These are phyloP conservation scores for Rhizopogon vesiculosus DNA, from an alignment of 768 basidiomycete genomes.

Conservation along the genomic window DNA sequence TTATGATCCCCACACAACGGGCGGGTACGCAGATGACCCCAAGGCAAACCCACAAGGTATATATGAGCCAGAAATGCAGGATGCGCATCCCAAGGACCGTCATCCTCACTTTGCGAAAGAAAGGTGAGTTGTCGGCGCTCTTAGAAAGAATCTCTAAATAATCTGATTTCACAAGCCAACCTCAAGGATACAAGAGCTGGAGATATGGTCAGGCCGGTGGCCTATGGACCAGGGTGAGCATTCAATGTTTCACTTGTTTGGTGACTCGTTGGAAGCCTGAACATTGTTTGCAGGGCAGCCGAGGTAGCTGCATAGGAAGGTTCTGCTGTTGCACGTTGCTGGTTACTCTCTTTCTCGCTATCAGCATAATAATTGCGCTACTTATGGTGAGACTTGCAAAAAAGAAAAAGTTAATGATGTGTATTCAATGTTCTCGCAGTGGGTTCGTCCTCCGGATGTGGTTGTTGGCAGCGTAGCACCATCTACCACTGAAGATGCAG, in stretches of 20 bases:
- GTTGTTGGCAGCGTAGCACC: conserved; percentile 44
- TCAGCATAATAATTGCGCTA: conserved; percentile 62
- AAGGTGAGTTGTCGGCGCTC: not conserved
- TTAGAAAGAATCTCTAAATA: conserved; percentile 1
- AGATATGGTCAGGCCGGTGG: conserved; percentile 55
- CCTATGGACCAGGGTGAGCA: conserved; percentile 61
- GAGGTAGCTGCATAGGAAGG: conserved; percentile 56
- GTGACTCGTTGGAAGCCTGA: not conserved
- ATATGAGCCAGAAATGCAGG: conserved; percentile 17
- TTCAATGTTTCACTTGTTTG: not conserved
- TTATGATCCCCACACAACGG: conserved; percentile 19
- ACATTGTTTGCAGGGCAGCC: conserved; percentile 43
- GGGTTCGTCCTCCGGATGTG: conserved; percentile 72
- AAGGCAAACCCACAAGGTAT: conserved; percentile 12
- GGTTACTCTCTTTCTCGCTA: conserved; percentile 56
- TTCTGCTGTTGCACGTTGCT: conserved; percentile 77
- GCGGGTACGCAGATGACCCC: conserved; percentile 36
- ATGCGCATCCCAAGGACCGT: conserved; percentile 35
- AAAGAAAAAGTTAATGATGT: conserved; percentile 4
- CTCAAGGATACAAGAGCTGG: conserved; percentile 41
- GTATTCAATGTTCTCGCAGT: conserved; percentile 37
- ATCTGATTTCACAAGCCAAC: conserved; percentile 11
- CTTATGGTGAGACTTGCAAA: conserved; percentile 48
- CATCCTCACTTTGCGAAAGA: conserved; percentile 28
- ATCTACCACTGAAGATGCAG: conserved; percentile 39